Conservation (phyloP, 2,329 filamentous ascomycete genomes). For the Epichloe sibirici region DNA sequence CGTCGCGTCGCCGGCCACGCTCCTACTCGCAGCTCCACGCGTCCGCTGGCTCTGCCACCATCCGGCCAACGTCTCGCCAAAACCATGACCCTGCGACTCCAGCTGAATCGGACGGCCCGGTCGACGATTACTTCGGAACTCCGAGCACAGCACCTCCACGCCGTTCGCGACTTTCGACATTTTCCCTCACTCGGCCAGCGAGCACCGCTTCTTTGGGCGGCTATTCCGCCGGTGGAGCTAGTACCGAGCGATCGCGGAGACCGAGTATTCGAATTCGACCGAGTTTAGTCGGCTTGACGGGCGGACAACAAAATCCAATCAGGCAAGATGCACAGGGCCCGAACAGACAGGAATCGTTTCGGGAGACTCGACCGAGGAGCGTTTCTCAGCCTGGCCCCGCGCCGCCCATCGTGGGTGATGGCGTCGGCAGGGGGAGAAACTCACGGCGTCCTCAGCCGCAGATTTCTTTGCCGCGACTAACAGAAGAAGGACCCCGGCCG, state of each 20-base stretch:
- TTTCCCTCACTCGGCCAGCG: conserved; percentile 2
- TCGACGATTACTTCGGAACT: neutral
- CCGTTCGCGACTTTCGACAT: conserved; percentile 3
- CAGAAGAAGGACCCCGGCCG: conserved; percentile 25
- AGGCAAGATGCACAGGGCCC: neutral
- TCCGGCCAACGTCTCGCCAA: neutral
- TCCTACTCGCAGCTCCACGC: conserved; percentile 1
- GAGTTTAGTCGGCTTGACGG: conserved; percentile 5
- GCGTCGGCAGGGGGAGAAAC: conserved; percentile 13
- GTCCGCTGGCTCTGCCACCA: neutral
- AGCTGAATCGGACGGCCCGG: conserved; percentile 1
- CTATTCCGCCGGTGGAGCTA: neutral
- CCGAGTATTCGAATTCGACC: conserved; percentile 15
- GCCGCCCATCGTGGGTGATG: conserved; percentile 11
- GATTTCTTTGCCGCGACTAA: conserved; percentile 24
- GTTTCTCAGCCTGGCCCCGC: conserved; percentile 22
- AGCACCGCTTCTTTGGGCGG: neutral
- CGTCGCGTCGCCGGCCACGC: conserved; percentile 1
- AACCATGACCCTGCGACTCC: neutral
- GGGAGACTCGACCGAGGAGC: conserved; percentile 20
- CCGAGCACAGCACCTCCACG: conserved; percentile 2
- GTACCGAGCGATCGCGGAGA: conserved; percentile 6
- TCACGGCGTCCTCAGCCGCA: conserved; percentile 21
- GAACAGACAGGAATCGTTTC: neutral
- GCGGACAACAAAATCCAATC: neutral